phyloP scores from a whole-genome alignment of 2,329 filamentous ascomycete genomes.

The Colletotrichum sidae region DNA sequence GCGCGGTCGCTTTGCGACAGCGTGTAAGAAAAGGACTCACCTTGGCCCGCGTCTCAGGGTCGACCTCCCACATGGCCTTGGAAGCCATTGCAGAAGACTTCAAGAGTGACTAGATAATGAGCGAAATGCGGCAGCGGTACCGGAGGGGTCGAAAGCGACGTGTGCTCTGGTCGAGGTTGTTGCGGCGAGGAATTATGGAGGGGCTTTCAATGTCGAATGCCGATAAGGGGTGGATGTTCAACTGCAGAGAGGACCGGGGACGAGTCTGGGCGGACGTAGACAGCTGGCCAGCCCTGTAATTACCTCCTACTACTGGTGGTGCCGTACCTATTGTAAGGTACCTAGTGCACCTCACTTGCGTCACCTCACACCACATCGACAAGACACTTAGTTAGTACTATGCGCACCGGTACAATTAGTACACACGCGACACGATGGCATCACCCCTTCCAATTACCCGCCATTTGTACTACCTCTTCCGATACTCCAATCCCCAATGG shows the following conservation, averaged over 20 bases:
- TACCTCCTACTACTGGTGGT: not conserved
- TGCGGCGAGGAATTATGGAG: conserved; percentile 33
- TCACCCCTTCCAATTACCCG: no score
- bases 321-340: no score
- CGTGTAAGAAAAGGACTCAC: conserved; percentile 58
- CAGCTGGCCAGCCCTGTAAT: conserved; percentile 22
- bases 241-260: conserved; percentile 14
- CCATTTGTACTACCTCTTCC: no score
- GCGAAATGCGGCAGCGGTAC: conserved; percentile 3
- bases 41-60: conserved; percentile 96
- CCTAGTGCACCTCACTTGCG: no score
- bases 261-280: conserved; percentile 25
- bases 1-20: conserved; percentile 14
- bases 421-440: no score
- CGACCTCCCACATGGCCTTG: conserved; percentile 97
- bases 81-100: conserved; percentile 63
- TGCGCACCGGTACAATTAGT: no score
- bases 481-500: no score
- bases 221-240: conserved; percentile 34
- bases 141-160: conserved; percentile 1
- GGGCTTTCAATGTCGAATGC: conserved; percentile 25
- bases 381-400: no score
- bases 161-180: conserved; percentile 15
- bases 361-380: no score
- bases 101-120: conserved; percentile 1